Evolutionary conservation across 805 yeast genomes (phyloP), one percentile per base, ranked within the genome.

Genomic region (Metschnikowia cerradonensis): DNA sequence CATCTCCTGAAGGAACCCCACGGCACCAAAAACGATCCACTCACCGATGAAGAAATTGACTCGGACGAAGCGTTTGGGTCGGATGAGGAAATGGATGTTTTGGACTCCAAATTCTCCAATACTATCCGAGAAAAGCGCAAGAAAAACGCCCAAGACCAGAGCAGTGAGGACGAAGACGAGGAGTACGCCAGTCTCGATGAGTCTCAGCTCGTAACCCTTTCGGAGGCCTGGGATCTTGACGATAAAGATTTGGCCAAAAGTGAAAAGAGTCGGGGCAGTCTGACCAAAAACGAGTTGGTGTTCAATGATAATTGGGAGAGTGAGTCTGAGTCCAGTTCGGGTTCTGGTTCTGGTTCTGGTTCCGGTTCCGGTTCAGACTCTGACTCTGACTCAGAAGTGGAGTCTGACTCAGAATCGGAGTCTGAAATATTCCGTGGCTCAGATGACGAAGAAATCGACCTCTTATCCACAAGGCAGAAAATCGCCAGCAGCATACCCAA

Each of bases 51-150:
- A 61, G 88, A 87, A 53, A 72, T 87, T 42, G 89, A 86, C 59
- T 88, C 96, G 0, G 97, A 90, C 65, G 96, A 87, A 59, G 96
- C 96, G 0, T 68, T 88, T 52, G 96, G 94, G 0, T 84, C 94
- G 0, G 95, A 80, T 51, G 91, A 86, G 57, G 89, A 83, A 48
- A 78, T 75, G 48, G 86, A 79, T 58, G 74, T 78, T 6, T 67
- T 84, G 58, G 78, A 80, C 65, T 80, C 88, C 31, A 85, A 81
- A 62, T 81, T 84, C 55, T 83, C 90, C 5, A 88, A 85, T 60
- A 80, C 86, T 13, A 68, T 84, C 41, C 79, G 90, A 67, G 89
- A 83, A 63, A 74, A 73, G 53, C 58, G 59, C 33, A 72, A 72
- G 58, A 60, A 60, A 32, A 67, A 61, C 26, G 66, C 64, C 32